Percentiles rank a stretch among this genome's conserved stretches.
These are phyloP conservation scores for Solanum pennellii DNA, from an alignment of 257 asterid species.

Conservation along the genomic window DNA sequence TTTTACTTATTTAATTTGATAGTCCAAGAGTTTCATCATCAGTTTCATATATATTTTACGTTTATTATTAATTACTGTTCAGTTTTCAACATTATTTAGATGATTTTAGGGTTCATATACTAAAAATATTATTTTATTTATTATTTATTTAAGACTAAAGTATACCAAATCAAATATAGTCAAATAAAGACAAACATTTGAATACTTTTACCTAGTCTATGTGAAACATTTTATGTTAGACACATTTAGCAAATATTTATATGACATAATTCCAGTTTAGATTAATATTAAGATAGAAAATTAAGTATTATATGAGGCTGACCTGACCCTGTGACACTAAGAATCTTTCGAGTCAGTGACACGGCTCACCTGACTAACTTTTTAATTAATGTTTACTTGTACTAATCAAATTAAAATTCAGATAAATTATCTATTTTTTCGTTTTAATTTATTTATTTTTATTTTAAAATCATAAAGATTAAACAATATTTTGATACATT, in stretches of 20 bases:
- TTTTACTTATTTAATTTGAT: not conserved
- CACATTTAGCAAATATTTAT: not conserved
- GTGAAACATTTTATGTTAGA: not conserved
- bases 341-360: slow-evolving; percentile 18
- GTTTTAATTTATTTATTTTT: not conserved
- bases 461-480: rapidly evolving
- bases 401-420: not conserved
- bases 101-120: not conserved
- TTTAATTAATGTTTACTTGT: not conserved
- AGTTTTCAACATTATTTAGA: no score
- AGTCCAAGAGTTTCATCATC: not conserved
- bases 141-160: not conserved
- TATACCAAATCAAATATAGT: not conserved
- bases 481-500: not conserved
- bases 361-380: slow-evolving; percentile 11
- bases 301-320: not conserved
- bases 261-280: not conserved
- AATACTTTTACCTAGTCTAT: not conserved
- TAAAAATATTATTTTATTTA: not conserved
- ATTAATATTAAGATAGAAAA: not conserved
- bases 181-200: not conserved
- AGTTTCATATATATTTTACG: not conserved
- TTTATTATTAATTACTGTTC: not conserved
- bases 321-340: not conserved
- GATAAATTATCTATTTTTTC: not conserved